phyloP scores from a whole-genome alignment of 495 filamentous ascomycete genomes.

The Tuber calosporum region DNA sequence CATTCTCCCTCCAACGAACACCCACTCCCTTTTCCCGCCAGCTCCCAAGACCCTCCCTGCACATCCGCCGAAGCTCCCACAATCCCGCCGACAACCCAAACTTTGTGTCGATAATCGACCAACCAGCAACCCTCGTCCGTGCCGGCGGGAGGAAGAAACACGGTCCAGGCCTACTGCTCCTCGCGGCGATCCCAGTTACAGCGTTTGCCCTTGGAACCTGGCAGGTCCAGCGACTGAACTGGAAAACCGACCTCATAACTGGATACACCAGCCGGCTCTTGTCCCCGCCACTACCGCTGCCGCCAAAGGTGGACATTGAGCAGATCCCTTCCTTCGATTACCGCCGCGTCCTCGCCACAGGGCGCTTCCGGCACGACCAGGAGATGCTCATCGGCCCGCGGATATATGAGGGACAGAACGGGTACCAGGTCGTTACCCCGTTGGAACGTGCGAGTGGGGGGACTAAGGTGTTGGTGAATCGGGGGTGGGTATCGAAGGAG shows the following conservation, averaged over 20 bases:
- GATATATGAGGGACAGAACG: conserved; percentile 78
- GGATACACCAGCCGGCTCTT: conserved; percentile 83
- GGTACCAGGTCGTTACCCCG: conserved; percentile 84
- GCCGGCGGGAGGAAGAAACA: conserved; percentile 59
- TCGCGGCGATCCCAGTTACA: conserved; percentile 82
- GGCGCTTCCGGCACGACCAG: conserved; percentile 70
- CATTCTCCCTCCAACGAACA: conserved; percentile 31
- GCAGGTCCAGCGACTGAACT: conserved; percentile 87
- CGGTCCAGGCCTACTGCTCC: conserved; percentile 71
- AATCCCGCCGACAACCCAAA: conserved; percentile 56
- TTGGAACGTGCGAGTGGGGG: conserved; percentile 59
- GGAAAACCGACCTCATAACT: conserved; percentile 89
- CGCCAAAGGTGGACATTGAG: conserved; percentile 67
- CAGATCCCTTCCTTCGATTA: conserved; percentile 88
- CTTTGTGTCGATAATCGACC: conserved; percentile 78
- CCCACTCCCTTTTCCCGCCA: conserved; percentile 14
- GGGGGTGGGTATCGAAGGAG: conserved; percentile 82
- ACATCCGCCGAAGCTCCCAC: conserved; percentile 8
- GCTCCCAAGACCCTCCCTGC: conserved; percentile 15
- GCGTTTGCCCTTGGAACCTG: conserved; percentile 85
- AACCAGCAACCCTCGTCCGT: conserved; percentile 69
- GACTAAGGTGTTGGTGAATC: conserved; percentile 70
- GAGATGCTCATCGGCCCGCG: conserved; percentile 95
- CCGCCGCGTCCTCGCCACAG: conserved; percentile 71
- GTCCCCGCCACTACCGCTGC: conserved; percentile 76